Evolutionary conservation across 2,329 filamentous ascomycete genomes (phyloP).

Genomic region (Trichophyton benhamiae): DNA sequence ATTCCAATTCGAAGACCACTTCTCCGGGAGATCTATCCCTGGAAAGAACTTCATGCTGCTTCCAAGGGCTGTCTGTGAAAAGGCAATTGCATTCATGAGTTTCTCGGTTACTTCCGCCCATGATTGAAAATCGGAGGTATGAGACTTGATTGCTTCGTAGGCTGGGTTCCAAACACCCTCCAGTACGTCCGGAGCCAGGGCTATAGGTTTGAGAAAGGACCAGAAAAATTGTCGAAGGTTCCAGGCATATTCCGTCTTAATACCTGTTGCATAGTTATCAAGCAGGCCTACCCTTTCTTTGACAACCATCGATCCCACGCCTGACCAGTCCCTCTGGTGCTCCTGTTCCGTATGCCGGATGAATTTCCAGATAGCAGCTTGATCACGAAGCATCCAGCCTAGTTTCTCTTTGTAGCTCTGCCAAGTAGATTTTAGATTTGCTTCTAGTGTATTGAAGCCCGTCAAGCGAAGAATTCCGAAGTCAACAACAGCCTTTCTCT

Average conservation of each 20-base stretch:
- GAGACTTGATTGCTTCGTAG: not conserved
- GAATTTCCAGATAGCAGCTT: not conserved
- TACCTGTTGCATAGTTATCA: not conserved
- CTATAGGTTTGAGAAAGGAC: not conserved
- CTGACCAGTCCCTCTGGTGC: not conserved
- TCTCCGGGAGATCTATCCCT: not conserved
- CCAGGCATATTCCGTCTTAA: not conserved
- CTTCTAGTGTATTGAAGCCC: not conserved
- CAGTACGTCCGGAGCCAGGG: not conserved
- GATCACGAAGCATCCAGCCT: not conserved
- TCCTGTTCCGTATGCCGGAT: not conserved
- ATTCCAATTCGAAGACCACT: not conserved
- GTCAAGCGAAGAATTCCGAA: not conserved
- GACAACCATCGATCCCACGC: not conserved
- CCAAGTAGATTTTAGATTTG: not conserved
- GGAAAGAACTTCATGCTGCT: not conserved
- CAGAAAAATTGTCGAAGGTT: not conserved
- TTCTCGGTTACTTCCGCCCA: not conserved
- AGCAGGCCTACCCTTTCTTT: not conserved
- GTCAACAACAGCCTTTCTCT: not conserved
- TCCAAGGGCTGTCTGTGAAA: not conserved
- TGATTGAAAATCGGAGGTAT: not conserved
- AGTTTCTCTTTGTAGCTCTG: not conserved
- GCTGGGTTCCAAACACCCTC: not conserved
- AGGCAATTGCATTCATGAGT: not conserved